These are phyloP conservation scores for Cadophora malorum DNA, from an alignment of 2,329 filamentous ascomycete species.

Conservation along the genomic window DNA sequence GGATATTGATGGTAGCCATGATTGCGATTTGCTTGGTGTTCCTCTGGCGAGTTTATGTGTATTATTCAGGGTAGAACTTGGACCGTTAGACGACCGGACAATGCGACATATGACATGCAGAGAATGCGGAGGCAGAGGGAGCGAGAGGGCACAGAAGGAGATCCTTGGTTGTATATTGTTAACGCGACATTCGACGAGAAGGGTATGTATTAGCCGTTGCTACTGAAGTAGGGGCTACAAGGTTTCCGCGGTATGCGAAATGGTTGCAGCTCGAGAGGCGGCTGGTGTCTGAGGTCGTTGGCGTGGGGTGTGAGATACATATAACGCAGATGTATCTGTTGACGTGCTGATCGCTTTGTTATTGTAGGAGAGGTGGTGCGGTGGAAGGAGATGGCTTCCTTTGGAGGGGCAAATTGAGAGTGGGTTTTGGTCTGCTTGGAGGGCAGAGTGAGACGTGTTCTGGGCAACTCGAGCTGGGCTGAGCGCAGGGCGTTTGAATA, in stretches of 20 bases:
- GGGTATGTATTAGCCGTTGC: conserved; percentile 79
- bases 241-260: conserved; percentile 96
- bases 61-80: conserved; percentile 31
- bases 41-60: conserved; percentile 30
- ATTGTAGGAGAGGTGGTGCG: conserved; percentile 37
- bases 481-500: neutral
- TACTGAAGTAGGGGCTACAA: conserved; percentile 87
- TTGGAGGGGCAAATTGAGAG: conserved; percentile 14
- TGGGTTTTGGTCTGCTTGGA: conserved; percentile 9
- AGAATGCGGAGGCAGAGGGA: conserved; percentile 43
- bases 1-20: conserved; percentile 99
- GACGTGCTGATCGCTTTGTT: conserved; percentile 44
- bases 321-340: conserved; percentile 47
- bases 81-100: conserved; percentile 38
- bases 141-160: conserved; percentile 56
- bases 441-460: conserved; percentile 17
- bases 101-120: conserved; percentile 52
- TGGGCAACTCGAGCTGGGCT: conserved; percentile 13
- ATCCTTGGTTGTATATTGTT: conserved; percentile 59
- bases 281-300: conserved; percentile 92
- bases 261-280: conserved; percentile 93
- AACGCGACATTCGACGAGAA: conserved; percentile 44
- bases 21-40: conserved; percentile 55
- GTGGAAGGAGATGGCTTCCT: conserved; percentile 37
- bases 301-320: conserved; percentile 58